phyloP scores from a whole-genome alignment of 2,329 filamentous ascomycete genomes.

The Sporothrix protearum region DNA sequence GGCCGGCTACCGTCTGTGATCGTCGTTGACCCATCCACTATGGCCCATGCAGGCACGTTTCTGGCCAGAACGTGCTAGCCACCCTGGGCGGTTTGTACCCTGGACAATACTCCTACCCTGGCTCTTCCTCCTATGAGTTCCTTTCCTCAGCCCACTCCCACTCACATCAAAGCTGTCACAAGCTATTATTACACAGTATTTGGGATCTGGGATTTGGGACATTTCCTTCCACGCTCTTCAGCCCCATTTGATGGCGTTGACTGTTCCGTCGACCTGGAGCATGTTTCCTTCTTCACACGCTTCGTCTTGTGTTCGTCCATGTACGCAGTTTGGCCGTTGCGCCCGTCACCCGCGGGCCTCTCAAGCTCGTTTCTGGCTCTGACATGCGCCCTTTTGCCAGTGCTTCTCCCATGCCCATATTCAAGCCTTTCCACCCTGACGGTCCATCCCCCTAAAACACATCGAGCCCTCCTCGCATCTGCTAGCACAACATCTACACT shows the following conservation, averaged over 20 bases:
- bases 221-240: neutral
- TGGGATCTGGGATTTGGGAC: no score
- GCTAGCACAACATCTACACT: neutral
- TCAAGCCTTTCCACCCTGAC: neutral
- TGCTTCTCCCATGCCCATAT: neutral
- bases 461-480: neutral
- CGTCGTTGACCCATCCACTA: neutral
- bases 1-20: neutral
- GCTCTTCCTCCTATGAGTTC: neutral
- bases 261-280: neutral
- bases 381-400: neutral
- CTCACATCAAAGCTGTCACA: slow-evolving; percentile 8
- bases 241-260: neutral
- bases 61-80: no score
- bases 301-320: neutral
- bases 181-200: no score
- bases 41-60: slow-evolving; percentile 16
- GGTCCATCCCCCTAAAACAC: neutral
- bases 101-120: neutral
- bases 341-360: neutral
- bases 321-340: neutral
- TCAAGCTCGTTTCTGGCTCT: neutral
- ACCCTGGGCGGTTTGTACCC: neutral
- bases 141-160: slow-evolving; percentile 3
- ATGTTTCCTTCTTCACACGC: neutral